phyloP scores from a whole-genome alignment of 1,284 basidiomycete genomes.

The Boletellus deceptivus region DNA sequence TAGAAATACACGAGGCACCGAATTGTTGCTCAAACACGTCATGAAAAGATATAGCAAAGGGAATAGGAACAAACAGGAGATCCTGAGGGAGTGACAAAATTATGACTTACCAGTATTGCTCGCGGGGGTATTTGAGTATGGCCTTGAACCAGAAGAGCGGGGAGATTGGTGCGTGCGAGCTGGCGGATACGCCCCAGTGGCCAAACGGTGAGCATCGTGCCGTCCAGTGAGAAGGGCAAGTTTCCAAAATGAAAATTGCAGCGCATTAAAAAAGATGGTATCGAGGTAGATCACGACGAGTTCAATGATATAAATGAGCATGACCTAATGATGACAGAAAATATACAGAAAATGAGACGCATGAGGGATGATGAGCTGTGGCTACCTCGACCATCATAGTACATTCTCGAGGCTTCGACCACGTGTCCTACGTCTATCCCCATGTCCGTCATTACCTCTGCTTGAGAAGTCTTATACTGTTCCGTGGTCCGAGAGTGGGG shows the following conservation, averaged over 20 bases:
- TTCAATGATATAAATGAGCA: too few relatives aligned
- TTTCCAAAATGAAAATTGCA: not conserved
- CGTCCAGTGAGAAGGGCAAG: constrained; percentile 8
- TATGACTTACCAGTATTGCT: constrained; percentile 29
- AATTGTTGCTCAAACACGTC: not conserved
- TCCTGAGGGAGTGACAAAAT: not conserved
- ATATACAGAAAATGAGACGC: constrained; percentile 9
- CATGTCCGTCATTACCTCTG: constrained; percentile 6
- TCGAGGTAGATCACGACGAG: too few relatives aligned
- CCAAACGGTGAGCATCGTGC: constrained; percentile 16
- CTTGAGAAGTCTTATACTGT: constrained; percentile 5
- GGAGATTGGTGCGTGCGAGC: constrained; percentile 17
- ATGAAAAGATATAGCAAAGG: not conserved
- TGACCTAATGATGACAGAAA: not conserved
- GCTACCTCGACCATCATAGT: constrained; percentile 15
- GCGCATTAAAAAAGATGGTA: not conserved
- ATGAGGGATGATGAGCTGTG: constrained; percentile 27
- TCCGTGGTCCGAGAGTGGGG: constrained; percentile 8
- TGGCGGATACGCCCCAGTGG: constrained; percentile 7
- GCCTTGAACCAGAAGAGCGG: constrained; percentile 17
- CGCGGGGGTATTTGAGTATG: constrained; percentile 26
- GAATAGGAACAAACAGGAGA: not conserved
- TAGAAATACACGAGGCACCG: constrained; percentile 3
- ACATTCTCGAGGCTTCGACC: constrained; percentile 6
- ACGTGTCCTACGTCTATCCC: constrained; percentile 19